Conservation (phyloP, 2,329 filamentous ascomycete species). For the Corinectria fuckeliana region DNA sequence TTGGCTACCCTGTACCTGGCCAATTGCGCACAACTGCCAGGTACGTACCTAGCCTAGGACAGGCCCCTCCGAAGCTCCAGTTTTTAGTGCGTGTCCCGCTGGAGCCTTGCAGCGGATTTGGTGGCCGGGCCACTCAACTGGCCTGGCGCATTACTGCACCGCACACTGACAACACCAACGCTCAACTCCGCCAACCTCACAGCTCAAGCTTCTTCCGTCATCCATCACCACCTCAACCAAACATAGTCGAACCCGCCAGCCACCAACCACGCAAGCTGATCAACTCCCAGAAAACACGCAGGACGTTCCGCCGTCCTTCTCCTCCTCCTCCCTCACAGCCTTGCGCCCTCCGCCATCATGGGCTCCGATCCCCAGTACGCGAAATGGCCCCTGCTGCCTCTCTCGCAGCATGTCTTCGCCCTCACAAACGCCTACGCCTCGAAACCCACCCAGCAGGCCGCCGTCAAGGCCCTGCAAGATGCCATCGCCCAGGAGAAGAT, state of each 20-base stretch:
- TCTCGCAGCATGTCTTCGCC: constrained; percentile 86
- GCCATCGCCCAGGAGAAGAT: constrained; percentile 85
- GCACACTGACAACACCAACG: constrained; percentile 25
- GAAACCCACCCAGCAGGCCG: constrained; percentile 69
- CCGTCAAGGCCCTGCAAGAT: constrained; percentile 78
- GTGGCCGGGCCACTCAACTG: constrained; percentile 27
- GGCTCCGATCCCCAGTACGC: constrained; percentile 84
- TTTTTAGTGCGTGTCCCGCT: constrained; percentile 39
- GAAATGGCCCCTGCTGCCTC: constrained; percentile 81
- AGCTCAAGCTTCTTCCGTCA: constrained; percentile 35
- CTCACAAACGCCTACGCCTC: constrained; percentile 81
- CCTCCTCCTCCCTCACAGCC: constrained; percentile 35
- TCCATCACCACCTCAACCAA: constrained; percentile 32
- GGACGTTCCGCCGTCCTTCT: constrained; percentile 5
- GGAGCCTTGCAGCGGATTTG: constrained; percentile 40
- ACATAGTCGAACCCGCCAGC: constrained; percentile 10
- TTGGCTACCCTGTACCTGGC: neutral
- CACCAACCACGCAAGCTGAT: neutral
- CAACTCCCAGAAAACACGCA: neutral
- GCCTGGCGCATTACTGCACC: constrained; percentile 30
- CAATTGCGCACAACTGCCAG: neutral
- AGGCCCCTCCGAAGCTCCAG: constrained; percentile 8
- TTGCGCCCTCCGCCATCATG: constrained; percentile 57
- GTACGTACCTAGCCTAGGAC: constrained; percentile 19
- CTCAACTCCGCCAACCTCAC: constrained; percentile 28